These are phyloP conservation scores for Calocybe cyanea DNA, from an alignment of 768 basidiomycete genomes.

Conservation along the genomic window DNA sequence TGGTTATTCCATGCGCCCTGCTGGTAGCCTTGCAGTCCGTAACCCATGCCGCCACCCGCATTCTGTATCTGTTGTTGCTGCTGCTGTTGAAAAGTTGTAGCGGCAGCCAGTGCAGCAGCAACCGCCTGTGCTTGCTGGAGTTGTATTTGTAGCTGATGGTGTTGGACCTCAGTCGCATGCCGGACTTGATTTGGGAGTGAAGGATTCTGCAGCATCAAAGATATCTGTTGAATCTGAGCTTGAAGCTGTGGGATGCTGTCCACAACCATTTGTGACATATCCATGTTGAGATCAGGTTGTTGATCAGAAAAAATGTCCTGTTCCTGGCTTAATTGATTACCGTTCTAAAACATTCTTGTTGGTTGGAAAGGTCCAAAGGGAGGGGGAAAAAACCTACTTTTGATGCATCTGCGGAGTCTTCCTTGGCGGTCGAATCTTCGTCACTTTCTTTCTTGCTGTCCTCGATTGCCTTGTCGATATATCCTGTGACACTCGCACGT, in stretches of 20 bases:
- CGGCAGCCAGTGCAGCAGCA: constrained; percentile 58
- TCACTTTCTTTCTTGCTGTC: constrained; percentile 66
- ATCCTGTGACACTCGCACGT: constrained; percentile 73
- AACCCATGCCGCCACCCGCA: constrained; percentile 31
- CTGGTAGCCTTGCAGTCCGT: constrained; percentile 36
- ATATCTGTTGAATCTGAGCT: constrained; percentile 79
- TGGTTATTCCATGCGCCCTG: constrained; percentile 39
- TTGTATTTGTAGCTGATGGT: constrained; percentile 76
- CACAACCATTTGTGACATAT: constrained; percentile 67
- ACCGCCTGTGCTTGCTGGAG: constrained; percentile 77
- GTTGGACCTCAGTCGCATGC: constrained; percentile 79
- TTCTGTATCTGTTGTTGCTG: constrained; percentile 44
- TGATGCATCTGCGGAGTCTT: constrained; percentile 19
- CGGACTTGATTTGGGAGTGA: constrained; percentile 68
- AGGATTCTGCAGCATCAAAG: constrained; percentile 76
- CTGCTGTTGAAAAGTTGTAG: constrained; percentile 52
- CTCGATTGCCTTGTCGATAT: constrained; percentile 79
- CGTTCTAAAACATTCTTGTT: constrained; percentile 10
- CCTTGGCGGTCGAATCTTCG: constrained; percentile 32
- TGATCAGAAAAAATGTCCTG: constrained; percentile 74
- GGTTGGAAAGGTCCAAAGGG: background rate
- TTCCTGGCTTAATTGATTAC: constrained; percentile 27
- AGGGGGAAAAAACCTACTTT: constrained; percentile 29
- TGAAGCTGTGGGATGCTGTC: constrained; percentile 80
- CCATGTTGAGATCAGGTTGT: constrained; percentile 61